Evolutionary conservation across 2,329 filamentous ascomycete species (phyloP).

Genomic region (Sporothrix luriei): DNA sequence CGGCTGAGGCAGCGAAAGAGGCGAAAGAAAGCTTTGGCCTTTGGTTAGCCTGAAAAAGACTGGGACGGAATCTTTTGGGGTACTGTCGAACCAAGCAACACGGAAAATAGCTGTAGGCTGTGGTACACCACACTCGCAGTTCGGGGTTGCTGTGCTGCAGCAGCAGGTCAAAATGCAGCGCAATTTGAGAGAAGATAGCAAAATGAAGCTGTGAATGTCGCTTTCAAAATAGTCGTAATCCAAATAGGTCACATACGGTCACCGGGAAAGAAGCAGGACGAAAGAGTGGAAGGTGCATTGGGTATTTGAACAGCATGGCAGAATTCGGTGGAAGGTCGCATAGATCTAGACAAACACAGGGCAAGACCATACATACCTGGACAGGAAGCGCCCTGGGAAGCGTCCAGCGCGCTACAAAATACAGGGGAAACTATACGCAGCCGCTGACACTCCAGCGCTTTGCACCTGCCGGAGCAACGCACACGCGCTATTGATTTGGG

Average conservation of each 20-base stretch:
- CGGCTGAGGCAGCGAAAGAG: slow-evolving; percentile 29
- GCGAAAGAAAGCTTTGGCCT: slow-evolving; percentile 27
- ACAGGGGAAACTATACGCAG: slow-evolving; percentile 6
- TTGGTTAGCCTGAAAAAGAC: slow-evolving; percentile 27
- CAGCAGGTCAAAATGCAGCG: background rate
- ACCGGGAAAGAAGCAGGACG: slow-evolving; percentile 1
- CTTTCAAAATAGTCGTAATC: background rate
- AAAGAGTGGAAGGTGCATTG: slow-evolving; percentile 23
- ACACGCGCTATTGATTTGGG: background rate
- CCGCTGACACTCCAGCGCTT: background rate
- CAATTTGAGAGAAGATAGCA: background rate
- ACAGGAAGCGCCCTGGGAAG: background rate
- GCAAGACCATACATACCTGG: background rate
- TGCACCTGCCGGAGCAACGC: slow-evolving; percentile 3
- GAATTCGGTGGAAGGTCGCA: slow-evolving; percentile 22
- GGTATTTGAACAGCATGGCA: slow-evolving; percentile 1
- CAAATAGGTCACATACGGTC: background rate
- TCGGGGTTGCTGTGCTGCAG: background rate
- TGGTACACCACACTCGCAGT: background rate
- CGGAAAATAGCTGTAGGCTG: slow-evolving; percentile 21
- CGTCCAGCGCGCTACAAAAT: background rate
- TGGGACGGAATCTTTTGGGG: slow-evolving; percentile 1
- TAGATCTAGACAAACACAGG: slow-evolving; percentile 2
- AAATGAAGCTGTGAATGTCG: slow-evolving; percentile 6
- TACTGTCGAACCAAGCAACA: slow-evolving; percentile 22